Percentiles rank a stretch among this genome's conserved stretches.
Evolutionary conservation across 177 flowering plant species (phyloP).

Genomic region (Telopea speciosissima): DNA sequence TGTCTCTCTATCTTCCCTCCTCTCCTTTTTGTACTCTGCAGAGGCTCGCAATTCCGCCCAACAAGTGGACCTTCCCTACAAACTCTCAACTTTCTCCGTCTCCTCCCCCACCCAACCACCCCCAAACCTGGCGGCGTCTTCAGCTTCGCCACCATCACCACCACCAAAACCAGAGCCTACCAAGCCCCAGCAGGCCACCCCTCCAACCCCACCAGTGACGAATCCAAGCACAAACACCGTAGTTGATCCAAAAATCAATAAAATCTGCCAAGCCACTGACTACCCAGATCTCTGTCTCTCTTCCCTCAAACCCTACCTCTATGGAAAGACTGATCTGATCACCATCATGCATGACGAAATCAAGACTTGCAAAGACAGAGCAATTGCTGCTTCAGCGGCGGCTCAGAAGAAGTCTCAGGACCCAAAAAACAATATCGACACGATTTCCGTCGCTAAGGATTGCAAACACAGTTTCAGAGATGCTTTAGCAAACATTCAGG

Average conservation of each 20-base stretch:
- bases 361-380: slow-evolving; percentile 4
- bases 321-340: background rate
- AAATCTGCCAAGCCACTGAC: slow-evolving; percentile 23
- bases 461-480: slow-evolving; percentile 26
- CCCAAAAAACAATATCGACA: background rate
- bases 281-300: slow-evolving; percentile 25
- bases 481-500: slow-evolving; percentile 18
- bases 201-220: background rate
- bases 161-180: too few relatives aligned
- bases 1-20: background rate
- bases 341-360: slow-evolving; percentile 14
- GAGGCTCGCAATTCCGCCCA: slow-evolving; percentile 10
- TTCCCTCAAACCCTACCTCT: slow-evolving; percentile 19
- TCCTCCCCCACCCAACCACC: too few relatives aligned
- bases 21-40: background rate
- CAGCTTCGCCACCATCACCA: too few relatives aligned
- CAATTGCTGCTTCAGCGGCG: background rate
- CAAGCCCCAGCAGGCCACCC: background rate
- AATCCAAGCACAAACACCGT: too few relatives aligned
- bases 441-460: background rate
- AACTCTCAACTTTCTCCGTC: background rate
- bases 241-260: slow-evolving; percentile 6
- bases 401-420: background rate
- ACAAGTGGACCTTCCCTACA: too few relatives aligned
- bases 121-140: too few relatives aligned